phyloP scores from a whole-genome alignment of 2,329 filamentous ascomycete species.

The Trichoderma guizhouense region DNA sequence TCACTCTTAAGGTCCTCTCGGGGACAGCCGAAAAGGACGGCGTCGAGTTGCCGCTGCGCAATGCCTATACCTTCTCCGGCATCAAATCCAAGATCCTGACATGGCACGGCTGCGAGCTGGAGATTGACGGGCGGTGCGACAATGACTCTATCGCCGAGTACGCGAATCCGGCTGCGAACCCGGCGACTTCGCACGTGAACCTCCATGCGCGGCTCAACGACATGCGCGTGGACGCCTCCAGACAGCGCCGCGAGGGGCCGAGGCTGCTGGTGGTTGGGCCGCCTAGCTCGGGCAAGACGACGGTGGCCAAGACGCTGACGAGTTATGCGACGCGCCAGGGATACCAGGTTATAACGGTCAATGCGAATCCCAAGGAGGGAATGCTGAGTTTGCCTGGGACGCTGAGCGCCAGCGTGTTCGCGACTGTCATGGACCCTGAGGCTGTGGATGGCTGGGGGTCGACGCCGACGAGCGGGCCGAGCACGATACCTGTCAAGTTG shows the following conservation, averaged over 20 bases:
- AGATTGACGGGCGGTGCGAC: constrained; percentile 63
- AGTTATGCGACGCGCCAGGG: constrained; percentile 74
- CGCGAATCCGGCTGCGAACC: constrained; percentile 70
- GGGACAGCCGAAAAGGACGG: constrained; percentile 93
- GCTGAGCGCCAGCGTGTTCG: constrained; percentile 81
- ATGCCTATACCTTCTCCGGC: constrained; percentile 76
- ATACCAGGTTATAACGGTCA: constrained; percentile 76
- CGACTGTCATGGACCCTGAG: constrained; percentile 78
- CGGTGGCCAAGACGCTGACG: constrained; percentile 70
- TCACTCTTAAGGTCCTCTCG: constrained; percentile 61
- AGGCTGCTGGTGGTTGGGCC: constrained; percentile 82
- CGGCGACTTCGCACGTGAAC: constrained; percentile 77
- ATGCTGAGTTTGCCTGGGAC: constrained; percentile 76
- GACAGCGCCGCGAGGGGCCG: constrained; percentile 57
- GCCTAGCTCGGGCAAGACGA: constrained; percentile 78
- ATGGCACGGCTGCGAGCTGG: constrained; percentile 84
- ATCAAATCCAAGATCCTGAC: constrained; percentile 86
- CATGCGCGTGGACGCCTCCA: constrained; percentile 60
- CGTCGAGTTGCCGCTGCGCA: constrained; percentile 81
- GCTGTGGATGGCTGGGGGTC: constrained; percentile 82
- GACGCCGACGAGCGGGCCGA: constrained; percentile 87
- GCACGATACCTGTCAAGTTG: constrained; percentile 82
- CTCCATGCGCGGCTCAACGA: constrained; percentile 82
- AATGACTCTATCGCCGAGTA: constrained; percentile 59
- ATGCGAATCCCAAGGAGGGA: constrained; percentile 78